Base-by-base conservation (phyloP, 2,329 filamentous ascomycete species). In the Fusarium liriodendri region DNA sequence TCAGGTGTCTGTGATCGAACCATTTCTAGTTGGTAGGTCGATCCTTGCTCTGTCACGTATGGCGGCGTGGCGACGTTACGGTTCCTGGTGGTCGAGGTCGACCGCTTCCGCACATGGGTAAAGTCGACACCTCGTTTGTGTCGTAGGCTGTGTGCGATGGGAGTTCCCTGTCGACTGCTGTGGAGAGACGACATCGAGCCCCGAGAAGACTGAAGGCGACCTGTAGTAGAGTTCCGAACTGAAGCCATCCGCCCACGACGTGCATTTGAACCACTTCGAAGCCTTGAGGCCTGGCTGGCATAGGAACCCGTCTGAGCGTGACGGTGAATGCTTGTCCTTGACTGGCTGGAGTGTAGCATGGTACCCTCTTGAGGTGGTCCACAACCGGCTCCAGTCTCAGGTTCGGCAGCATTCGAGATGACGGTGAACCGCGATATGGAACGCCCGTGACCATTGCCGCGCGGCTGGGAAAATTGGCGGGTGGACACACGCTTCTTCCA, bases 351-450 rank as follows among this genome's bases (percentile, higher is more conserved):
- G 38, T 85, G 82, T 40, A 82, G 81, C 58, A 85, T 80, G 8
- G 88, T 87, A 4, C 93, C 95, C 6, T 93, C 90, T 77, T 94
- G 90, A 81, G 93, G 97, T 0, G 95, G 95, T 80, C 98, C 95
- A 77, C 97, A 97, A 81, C 93, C 97, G 0, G 87, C 89, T 10
- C 85, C 87, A 22, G 79, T 76, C 9, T 88, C 87, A 2, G 84
- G 84, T 33, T 88, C 87, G n/a, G 88, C 84, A 14, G 88, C 84
- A 64, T 90, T 91, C 13, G 90, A 92, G 59, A 92, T 91, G 59
- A 92, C 89, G 0, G 90, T 92, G 78, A 92, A 92, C 20, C 87
- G 86, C 6, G 90, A 92, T 40, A 89, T 84, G 52, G 87, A 88
- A 61, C 89, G 84, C 27, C 86, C 86, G 72, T 88, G 85, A 5